Base-by-base conservation (phyloP, 352 stramenopile species). In the Phytophthora meadii region DNA sequence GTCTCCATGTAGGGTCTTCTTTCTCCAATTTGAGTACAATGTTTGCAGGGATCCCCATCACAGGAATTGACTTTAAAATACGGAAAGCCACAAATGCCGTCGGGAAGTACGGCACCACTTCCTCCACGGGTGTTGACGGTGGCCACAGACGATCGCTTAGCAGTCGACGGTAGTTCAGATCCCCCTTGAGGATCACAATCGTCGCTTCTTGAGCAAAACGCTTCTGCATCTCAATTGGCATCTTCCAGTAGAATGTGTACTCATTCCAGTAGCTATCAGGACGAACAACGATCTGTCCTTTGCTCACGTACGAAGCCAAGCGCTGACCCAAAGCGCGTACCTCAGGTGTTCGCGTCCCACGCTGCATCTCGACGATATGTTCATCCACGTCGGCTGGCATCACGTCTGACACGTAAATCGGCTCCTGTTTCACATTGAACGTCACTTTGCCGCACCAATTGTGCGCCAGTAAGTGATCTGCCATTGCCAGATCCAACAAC, bases 181-280 rank as follows among this genome's bases (percentile, higher is more conserved):
- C 97, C 8, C 97, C 97, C 71, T 99, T 99, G 4, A 98, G 74
- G 71, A 99, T 97, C 42, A 97, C 91, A n/a, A 99, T 79, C 47
- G 92, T 73, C 8, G 77, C 74, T 4, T 84, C 71, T 2, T 37
- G 41, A 1, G 37, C 37, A 4, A 91, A 25, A 0, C 67, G 69
- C 2, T 40, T 59, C 7, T 68, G 50, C 14, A 90, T 34, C 40
- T 76, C 44, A 11, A 53, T 39, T 0, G 81, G 77, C 55, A 91
- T 74, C 32, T 91, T 72, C 62, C 77, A 91, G 72, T 81, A 91
- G 71, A 83, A 91, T 27, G 64, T 79, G 72, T 86, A 89, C 47
- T 77, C 59, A 65, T 88, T 91, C 78, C 79, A 91, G 65, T 87
- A 87, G 5, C 66, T 37, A 44, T 88, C 70, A 0, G 72, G 44